These are phyloP conservation scores for Cadophora luteo-olivacea DNA, from an alignment of 2,329 filamentous ascomycete species.

Conservation along the genomic window DNA sequence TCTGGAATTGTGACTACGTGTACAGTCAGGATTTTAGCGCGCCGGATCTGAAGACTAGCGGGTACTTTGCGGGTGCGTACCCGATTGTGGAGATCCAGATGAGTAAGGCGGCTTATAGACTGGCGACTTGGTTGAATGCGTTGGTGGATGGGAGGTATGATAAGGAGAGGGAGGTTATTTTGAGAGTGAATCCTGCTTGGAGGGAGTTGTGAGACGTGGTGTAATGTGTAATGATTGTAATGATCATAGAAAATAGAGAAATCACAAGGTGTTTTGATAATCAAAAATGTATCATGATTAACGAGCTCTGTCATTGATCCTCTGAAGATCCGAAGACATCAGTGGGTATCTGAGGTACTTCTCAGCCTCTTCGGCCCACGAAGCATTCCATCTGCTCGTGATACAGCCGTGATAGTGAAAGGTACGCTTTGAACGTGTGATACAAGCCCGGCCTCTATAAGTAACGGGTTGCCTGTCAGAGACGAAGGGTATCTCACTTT, in stretches of 20 bases:
- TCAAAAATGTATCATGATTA: no score
- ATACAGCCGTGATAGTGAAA: no score
- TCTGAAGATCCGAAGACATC: no score
- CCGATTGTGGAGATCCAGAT: constrained; percentile 10
- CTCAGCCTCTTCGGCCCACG: no score
- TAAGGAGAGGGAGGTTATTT: constrained; percentile 6
- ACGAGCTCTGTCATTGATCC: no score
- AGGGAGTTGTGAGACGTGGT: neutral
- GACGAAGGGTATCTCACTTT: no score
- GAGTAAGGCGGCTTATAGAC: neutral
- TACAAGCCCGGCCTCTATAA: no score
- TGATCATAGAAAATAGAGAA: neutral
- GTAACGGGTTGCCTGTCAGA: no score
- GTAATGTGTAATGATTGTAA: neutral
- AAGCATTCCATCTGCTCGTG: no score
- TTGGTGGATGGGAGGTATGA: constrained; percentile 10
- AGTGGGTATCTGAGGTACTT: no score
- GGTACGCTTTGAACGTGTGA: no score
- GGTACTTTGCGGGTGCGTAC: constrained; percentile 3
- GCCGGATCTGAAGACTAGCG: constrained; percentile 9
- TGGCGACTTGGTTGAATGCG: constrained; percentile 14
- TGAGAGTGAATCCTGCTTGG: constrained; percentile 6
- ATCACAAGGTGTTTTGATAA: no score
- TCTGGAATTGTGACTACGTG: constrained; percentile 11
- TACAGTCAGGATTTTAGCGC: constrained; percentile 9